Base-by-base conservation (phyloP, 2,329 filamentous ascomycete species). In the Neurospora sp. region DNA sequence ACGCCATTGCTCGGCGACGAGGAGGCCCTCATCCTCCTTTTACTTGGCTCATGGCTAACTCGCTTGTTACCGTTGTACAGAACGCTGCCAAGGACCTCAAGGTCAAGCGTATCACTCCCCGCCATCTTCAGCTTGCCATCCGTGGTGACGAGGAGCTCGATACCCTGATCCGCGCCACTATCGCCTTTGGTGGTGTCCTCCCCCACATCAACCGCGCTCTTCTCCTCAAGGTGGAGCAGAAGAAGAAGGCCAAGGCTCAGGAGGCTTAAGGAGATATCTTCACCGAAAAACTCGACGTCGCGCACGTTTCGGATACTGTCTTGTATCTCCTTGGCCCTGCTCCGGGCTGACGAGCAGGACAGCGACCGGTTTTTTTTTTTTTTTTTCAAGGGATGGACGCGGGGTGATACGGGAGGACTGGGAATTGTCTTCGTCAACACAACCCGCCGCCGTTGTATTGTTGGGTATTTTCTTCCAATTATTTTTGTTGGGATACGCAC, bases 1-100 rank as follows among this genome's bases (percentile, higher is more conserved):
- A 23, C 71, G 70, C 67, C 11, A 68, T 67, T 33, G 52, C 52
- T 15, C 23, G 52, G 52, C 23, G 23, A 17, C 13, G 52, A 58
- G 13, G 23, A 33, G 19, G 52, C 7, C 23, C 8, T 7, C 19
- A 10, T 33, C 19, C 7, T 62, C 28, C 52, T 52, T 68, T 38
- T 36, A 23, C 40, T 36, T 72, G 69, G 69, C 73, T 75, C 70
- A 43, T 71, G 23, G 66, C 71, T 74, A 70, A 73, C 52, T 17
- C 5, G 52, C 73, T 38, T 72, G 28, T 38, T 52, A 58, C 66
- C 28, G 46, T 71, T 69, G 66, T 62, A 17, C 77, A 91, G 88
- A 99, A 99, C 81, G 96, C 96, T 69, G 96, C 96, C 82, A 98
- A 98, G 87, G 96, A 99, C 82, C 91, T 98, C 80, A 99, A 98